These are phyloP conservation scores for Trichosanthes cucumerina DNA, from an alignment of 306 rosid species.

Conservation along the genomic window DNA sequence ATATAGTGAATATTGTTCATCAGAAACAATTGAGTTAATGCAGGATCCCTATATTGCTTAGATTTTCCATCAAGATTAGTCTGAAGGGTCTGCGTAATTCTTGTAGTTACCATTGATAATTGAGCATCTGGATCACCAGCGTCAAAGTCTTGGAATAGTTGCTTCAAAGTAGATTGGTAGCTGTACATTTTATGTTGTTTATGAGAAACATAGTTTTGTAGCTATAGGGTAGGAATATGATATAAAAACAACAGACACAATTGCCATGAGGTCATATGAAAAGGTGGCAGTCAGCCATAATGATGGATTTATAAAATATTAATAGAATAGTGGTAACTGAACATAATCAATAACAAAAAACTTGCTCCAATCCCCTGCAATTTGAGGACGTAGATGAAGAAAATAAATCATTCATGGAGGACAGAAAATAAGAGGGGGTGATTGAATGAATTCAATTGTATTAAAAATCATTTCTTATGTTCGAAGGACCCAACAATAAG, in stretches of 20 bases:
- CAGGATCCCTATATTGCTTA: constrained; percentile 84
- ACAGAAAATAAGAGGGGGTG: not conserved
- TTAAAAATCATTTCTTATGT: not conserved
- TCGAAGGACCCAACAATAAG: not conserved
- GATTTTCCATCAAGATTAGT: constrained; percentile 94
- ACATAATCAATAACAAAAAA: not conserved
- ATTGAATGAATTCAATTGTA: not conserved
- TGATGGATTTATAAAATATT: not conserved
- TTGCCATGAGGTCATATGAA: not conserved
- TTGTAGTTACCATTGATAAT: constrained; percentile 61
- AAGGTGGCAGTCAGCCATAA: not conserved
- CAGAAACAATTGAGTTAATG: constrained; percentile 81
- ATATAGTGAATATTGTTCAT: constrained; percentile 99
- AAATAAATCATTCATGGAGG: not conserved
- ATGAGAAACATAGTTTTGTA: not conserved
- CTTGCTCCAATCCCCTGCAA: not conserved
- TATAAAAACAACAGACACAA: not conserved
- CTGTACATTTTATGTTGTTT: constrained; percentile 27
- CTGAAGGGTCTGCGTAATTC: constrained; percentile 93
- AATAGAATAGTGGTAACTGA: not conserved
- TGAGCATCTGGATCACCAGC: constrained; percentile 56
- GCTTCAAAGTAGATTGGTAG: constrained; percentile 74
- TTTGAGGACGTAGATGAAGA: not conserved
- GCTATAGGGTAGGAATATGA: not conserved
- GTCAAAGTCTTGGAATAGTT: constrained; percentile 69